Evolutionary conservation across 306 rosid genomes (phyloP).

Genomic region (Begonia fuchsioides): DNA sequence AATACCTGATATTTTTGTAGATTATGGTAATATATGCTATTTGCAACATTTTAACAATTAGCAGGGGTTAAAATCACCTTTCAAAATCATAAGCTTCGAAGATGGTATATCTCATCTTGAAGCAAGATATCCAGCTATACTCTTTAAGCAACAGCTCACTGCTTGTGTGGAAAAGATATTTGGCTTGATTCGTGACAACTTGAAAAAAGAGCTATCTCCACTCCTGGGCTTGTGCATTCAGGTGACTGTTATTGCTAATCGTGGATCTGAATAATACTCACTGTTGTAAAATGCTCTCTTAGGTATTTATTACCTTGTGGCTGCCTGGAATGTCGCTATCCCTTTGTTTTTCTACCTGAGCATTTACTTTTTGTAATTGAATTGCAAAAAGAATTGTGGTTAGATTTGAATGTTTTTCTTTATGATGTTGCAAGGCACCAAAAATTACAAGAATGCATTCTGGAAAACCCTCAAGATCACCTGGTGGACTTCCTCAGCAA

Average conservation of each 20-base stretch:
- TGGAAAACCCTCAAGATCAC: constrained; percentile 75
- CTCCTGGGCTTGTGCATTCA: constrained; percentile 74
- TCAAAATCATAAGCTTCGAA: constrained; percentile 57
- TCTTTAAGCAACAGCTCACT: constrained; percentile 89
- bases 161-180: constrained; percentile 97
- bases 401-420: too few species aligned
- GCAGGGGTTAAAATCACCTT: constrained; percentile 68
- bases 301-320: too few species aligned
- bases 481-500: constrained; percentile 59
- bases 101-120: constrained; percentile 78
- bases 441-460: constrained; percentile 63
- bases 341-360: too few species aligned
- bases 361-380: too few species aligned
- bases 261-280: too few species aligned
- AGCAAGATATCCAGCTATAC: constrained; percentile 90
- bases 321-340: too few species aligned
- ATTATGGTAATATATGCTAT: not conserved
- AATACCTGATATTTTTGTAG: too few species aligned
- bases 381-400: too few species aligned
- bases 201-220: constrained; percentile 87
- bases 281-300: too few species aligned
- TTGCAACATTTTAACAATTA: constrained; percentile 1
- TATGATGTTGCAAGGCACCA: constrained; percentile 49
- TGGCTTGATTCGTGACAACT: constrained; percentile 86
- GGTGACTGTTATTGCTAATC: constrained; percentile 21